phyloP scores from a whole-genome alignment of 2,329 filamentous ascomycete genomes.

The Raffaelea arxii region DNA sequence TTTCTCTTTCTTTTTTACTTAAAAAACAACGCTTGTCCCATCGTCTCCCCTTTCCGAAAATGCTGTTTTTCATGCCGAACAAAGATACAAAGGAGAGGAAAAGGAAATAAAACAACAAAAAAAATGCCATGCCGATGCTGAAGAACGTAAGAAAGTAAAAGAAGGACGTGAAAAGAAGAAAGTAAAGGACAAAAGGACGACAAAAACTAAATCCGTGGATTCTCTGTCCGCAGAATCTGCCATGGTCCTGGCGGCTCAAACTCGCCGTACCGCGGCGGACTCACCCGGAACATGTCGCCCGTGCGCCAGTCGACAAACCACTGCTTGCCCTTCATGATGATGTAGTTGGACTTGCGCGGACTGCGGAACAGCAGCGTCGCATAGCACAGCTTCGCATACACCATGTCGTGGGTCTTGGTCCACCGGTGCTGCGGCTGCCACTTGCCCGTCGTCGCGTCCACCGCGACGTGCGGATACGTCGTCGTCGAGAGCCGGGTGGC shows the following conservation, averaged over 20 bases:
- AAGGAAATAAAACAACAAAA: background rate
- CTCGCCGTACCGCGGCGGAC: slow-evolving; percentile 45
- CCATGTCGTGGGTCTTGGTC: slow-evolving; percentile 45
- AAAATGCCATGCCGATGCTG: background rate
- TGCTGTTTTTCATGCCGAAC: too few species aligned
- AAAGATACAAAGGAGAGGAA: background rate
- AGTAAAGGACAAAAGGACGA: background rate
- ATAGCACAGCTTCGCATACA: slow-evolving; percentile 52
- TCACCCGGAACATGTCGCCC: slow-evolving; percentile 42
- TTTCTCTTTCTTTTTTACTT: too few species aligned
- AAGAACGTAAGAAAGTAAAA: background rate
- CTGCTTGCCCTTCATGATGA: slow-evolving; percentile 46
- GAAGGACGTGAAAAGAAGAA: background rate
- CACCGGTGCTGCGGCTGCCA: slow-evolving; percentile 47
- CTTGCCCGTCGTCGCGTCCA: slow-evolving; percentile 41
- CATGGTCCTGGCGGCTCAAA: slow-evolving; percentile 38
- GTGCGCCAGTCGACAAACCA: slow-evolving; percentile 52
- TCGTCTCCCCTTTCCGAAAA: background rate
- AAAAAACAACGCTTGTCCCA: too few species aligned
- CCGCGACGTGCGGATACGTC: slow-evolving; percentile 33
- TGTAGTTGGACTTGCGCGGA: slow-evolving; percentile 47
- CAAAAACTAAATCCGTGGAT: slow-evolving; percentile 28
- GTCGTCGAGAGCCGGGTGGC: slow-evolving; percentile 32
- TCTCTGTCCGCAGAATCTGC: slow-evolving; percentile 40
- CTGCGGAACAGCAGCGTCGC: slow-evolving; percentile 46